These are phyloP conservation scores for Fusarium graminum DNA, from an alignment of 2,329 filamentous ascomycete genomes.

Conservation along the genomic window DNA sequence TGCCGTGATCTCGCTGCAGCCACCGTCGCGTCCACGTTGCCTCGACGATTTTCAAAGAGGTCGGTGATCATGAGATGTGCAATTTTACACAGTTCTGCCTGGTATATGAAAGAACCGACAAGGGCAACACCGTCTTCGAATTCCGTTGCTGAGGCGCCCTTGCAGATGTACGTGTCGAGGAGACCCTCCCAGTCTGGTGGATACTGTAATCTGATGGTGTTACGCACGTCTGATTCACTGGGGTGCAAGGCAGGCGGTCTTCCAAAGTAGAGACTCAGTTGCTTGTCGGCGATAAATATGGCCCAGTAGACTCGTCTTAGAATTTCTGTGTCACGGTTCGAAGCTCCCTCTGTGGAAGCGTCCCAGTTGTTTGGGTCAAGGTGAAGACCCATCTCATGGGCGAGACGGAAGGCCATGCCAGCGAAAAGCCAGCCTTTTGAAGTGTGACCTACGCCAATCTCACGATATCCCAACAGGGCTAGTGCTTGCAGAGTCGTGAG, in stretches of 20 bases:
- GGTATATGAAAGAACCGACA: constrained; percentile 61
- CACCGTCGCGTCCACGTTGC: constrained; percentile 56
- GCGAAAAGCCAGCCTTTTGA: constrained; percentile 66
- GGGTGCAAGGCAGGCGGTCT: constrained; percentile 64
- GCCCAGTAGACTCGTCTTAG: constrained; percentile 64
- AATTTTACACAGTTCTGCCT: constrained; percentile 63
- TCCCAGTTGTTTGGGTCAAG: constrained; percentile 65
- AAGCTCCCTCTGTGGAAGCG: constrained; percentile 52
- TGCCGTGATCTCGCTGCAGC: constrained; percentile 59
- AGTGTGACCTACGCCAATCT: constrained; percentile 61
- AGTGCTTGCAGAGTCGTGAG: constrained; percentile 62
- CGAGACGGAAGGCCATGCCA: constrained; percentile 65
- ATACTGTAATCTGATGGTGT: constrained; percentile 63
- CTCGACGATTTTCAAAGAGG: constrained; percentile 62
- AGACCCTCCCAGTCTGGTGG: constrained; percentile 63
- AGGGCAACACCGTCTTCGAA: constrained; percentile 62
- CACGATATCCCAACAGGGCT: constrained; percentile 60
- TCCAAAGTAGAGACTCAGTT: constrained; percentile 65
- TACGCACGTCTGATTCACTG: constrained; percentile 62
- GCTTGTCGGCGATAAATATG: constrained; percentile 64
- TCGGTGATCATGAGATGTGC: constrained; percentile 64
- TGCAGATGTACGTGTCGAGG: constrained; percentile 62
- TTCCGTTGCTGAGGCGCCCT: constrained; percentile 58
- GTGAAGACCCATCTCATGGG: constrained; percentile 66
- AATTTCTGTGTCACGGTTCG: constrained; percentile 60